Evolutionary conservation across 169 alveolate species (phyloP).

Genomic region (Plasmodium knowlesi): DNA sequence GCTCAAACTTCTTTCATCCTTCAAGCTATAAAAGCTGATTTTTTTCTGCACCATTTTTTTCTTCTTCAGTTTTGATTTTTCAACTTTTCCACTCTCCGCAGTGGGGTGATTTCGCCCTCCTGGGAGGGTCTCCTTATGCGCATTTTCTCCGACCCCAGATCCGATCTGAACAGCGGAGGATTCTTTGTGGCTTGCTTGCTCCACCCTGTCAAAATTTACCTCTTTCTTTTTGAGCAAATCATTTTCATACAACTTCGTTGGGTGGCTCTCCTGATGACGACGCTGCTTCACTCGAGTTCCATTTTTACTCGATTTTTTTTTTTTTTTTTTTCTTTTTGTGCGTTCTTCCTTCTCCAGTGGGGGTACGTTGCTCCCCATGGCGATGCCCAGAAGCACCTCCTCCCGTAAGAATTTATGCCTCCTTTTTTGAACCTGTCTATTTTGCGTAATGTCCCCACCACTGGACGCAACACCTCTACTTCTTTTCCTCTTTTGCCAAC

Average conservation of each 20-base stretch:
- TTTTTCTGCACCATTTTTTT: slow-evolving; percentile 19
- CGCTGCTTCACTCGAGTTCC: background rate
- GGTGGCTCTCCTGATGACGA: background rate
- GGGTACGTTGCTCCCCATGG: background rate
- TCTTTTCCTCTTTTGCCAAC: background rate
- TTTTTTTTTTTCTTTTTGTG: slow-evolving; percentile 12
- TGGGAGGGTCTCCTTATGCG: background rate
- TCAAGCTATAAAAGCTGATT: slow-evolving; percentile 52
- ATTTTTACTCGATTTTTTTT: background rate
- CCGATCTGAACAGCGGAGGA: background rate
- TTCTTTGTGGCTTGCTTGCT: background rate
- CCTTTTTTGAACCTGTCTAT: background rate
- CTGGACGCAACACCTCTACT: background rate
- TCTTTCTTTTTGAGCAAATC: slow-evolving; percentile 41
- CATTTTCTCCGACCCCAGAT: background rate
- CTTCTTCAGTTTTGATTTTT: background rate
- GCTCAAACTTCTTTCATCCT: slow-evolving; percentile 5
- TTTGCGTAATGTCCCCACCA: background rate
- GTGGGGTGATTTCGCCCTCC: background rate
- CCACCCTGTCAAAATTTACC: slow-evolving; percentile 17
- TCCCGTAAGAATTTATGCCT: background rate
- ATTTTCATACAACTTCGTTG: background rate
- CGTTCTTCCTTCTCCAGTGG: background rate
- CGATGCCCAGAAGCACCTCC: background rate
- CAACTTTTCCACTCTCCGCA: background rate